Evolutionary conservation across 208 protist genomes (phyloP).

Genomic region (Acanthamoeba sp.): DNA sequence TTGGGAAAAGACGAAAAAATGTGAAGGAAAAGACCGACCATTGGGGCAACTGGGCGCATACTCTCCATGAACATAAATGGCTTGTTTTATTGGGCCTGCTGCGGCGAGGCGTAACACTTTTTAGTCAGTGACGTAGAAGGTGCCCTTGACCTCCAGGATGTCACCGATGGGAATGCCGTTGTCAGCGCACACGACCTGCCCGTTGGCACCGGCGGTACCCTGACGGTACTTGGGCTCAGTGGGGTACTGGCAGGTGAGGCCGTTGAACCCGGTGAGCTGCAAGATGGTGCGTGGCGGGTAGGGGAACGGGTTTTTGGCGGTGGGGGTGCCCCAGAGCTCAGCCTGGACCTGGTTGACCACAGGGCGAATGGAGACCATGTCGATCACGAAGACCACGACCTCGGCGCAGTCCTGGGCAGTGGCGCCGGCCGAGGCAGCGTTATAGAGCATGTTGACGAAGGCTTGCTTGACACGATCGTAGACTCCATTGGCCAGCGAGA

Average conservation of each 20-base stretch:
- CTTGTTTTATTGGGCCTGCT: no score
- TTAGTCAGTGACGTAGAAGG: constrained; percentile 40
- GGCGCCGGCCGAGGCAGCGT: not conserved
- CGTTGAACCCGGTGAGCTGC: constrained; percentile 46
- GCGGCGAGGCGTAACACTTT: no score
- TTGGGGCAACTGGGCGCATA: no score
- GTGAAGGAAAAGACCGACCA: no score
- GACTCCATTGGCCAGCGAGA: not conserved
- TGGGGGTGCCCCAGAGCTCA: constrained; percentile 11
- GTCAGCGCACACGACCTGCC: constrained; percentile 44
- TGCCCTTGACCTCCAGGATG: constrained; percentile 49
- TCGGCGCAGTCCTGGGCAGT: not conserved
- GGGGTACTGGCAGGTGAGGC: constrained; percentile 48
- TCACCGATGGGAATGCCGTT: constrained; percentile 1
- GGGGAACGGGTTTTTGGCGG: constrained; percentile 6
- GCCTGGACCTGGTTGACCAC: constrained; percentile 25
- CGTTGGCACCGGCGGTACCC: constrained; percentile 18
- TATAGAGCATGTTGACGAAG: constrained; percentile 61
- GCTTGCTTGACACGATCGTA: constrained; percentile 49
- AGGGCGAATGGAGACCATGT: constrained; percentile 47
- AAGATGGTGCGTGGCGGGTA: constrained; percentile 18
- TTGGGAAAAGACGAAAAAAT: no score
- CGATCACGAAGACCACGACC: constrained; percentile 7
- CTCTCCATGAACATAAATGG: no score
- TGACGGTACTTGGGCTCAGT: not conserved